Percentiles rank a stretch among this genome's conserved stretches.
phyloP scores from a whole-genome alignment of 192 early-diverging fungal species.

The Fimicolochytrium jonesii region DNA sequence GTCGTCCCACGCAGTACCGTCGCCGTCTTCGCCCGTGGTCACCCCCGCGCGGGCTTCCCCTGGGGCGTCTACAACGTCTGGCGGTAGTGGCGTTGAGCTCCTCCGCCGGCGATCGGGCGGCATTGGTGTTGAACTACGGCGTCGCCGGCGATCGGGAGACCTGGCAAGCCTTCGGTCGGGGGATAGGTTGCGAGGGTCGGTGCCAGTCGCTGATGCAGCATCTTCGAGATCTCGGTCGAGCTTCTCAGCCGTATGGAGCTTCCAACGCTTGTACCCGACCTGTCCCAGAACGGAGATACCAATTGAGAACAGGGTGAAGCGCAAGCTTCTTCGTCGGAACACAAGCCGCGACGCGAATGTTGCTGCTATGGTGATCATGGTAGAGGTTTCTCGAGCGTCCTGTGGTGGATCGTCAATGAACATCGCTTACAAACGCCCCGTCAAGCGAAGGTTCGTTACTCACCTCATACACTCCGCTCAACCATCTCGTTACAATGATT shows the following conservation, averaged over 20 bases:
- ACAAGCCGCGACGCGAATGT: conserved; percentile 1
- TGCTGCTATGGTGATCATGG: conserved; percentile 3
- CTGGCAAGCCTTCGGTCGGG: too few species aligned
- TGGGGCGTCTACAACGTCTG: not conserved
- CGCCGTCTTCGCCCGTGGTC: not conserved
- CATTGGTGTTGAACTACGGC: too few species aligned
- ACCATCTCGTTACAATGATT: not conserved
- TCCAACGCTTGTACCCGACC: conserved; percentile 16
- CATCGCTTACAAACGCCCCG: too few species aligned
- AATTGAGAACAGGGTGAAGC: not conserved
- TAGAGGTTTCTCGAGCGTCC: conserved; percentile 17
- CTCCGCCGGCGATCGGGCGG: too few species aligned
- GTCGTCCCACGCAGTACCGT: not conserved
- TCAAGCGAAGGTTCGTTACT: too few species aligned
- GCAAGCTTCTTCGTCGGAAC: not conserved
- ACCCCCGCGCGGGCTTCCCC: too few species aligned
- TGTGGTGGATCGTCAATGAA: too few species aligned
- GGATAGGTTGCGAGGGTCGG: not conserved
- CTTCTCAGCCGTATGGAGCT: conserved; percentile 10
- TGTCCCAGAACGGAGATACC: conserved; percentile 1
- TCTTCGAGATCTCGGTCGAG: conserved; percentile 6
- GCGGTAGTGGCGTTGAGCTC: not conserved
- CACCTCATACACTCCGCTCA: conserved; percentile 4
- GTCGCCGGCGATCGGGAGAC: too few species aligned
- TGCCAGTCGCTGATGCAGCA: not conserved